phyloP scores from a whole-genome alignment of 108 stramenopile genomes.

The Chaetoceros muelleri region DNA sequence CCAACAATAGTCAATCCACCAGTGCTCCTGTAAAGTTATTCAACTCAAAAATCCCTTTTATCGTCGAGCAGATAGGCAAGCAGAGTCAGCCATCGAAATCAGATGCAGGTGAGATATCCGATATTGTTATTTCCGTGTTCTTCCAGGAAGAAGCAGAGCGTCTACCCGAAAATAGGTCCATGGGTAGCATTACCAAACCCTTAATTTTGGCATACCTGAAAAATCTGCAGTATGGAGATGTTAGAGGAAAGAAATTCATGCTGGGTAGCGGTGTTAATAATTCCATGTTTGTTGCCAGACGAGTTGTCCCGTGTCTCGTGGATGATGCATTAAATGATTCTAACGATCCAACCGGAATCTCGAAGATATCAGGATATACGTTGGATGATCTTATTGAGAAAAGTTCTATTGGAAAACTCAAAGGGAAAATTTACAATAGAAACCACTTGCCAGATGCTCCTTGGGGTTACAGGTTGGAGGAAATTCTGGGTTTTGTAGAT shows the following conservation, averaged over 20 bases:
- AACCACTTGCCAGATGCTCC: conserved; percentile 9
- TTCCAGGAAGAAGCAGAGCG: conserved; percentile 37
- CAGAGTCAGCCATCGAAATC: conserved; percentile 10
- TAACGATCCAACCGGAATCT: too few species aligned
- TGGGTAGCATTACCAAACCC: conserved; percentile 1
- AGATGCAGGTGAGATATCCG: conserved; percentile 31
- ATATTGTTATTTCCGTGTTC: conserved; percentile 62
- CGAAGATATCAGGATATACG: too few species aligned
- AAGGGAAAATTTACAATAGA: conserved; percentile 11
- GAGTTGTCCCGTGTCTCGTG: conserved; percentile 10
- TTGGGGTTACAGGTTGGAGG: conserved; percentile 34
- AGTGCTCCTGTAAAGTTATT: neutral
- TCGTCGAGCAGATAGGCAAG: conserved; percentile 37
- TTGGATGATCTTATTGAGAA: neutral
- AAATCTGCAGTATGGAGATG: neutral
- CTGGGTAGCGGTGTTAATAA: conserved; percentile 24
- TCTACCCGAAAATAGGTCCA: neutral
- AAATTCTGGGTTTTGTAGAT: conserved; percentile 67
- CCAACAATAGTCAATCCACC: too few species aligned
- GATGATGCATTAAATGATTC: too few species aligned
- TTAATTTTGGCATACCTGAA: conserved; percentile 10
- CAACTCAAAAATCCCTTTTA: conserved; percentile 28
- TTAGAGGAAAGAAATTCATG: conserved; percentile 28
- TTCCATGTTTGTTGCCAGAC: conserved; percentile 44
- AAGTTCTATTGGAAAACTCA: neutral